phyloP scores from a whole-genome alignment of 2,329 filamentous ascomycete species.

The Pyrenochaeta sp. region DNA sequence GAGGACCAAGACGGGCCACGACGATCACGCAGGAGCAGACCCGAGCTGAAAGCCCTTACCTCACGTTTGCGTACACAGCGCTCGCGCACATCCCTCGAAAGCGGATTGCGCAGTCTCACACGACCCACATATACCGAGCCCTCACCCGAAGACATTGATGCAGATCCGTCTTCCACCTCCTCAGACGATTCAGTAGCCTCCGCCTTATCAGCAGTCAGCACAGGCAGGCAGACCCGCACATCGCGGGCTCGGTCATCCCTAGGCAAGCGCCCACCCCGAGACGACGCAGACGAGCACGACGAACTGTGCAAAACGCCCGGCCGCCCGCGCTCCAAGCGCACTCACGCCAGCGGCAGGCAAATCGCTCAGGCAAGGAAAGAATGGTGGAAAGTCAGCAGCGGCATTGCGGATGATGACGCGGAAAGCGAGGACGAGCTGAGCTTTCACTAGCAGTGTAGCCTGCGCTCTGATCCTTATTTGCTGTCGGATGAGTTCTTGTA shows the following conservation, averaged over 20 bases:
- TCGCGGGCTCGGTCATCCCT: neutral
- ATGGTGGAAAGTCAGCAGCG: slow-evolving; percentile 17
- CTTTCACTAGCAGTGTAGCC: slow-evolving; percentile 30
- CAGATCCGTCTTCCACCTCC: neutral
- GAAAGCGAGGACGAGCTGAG: slow-evolving; percentile 47
- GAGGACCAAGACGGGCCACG: slow-evolving; percentile 9
- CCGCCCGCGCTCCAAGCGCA: slow-evolving; percentile 4
- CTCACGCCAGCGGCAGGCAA: slow-evolving; percentile 1
- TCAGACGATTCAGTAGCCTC: slow-evolving; percentile 4
- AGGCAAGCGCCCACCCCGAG: neutral
- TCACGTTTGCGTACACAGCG: slow-evolving; percentile 20
- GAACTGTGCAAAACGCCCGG: slow-evolving; percentile 24
- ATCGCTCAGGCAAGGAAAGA: slow-evolving; percentile 3
- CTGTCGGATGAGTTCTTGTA: neutral
- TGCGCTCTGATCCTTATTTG: neutral
- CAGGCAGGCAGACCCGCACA: neutral
- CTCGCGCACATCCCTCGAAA: slow-evolving; percentile 17
- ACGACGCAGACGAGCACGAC: slow-evolving; percentile 13
- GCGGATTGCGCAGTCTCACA: slow-evolving; percentile 25
- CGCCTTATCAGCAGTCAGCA: neutral
- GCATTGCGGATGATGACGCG: slow-evolving; percentile 10
- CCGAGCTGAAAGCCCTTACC: slow-evolving; percentile 12
- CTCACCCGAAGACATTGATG: slow-evolving; percentile 3
- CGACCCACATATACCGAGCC: slow-evolving; percentile 24
- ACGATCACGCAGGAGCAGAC: slow-evolving; percentile 18